Conservation (phyloP, 495 filamentous ascomycete species). For the Penicillium bovifimosum region DNA sequence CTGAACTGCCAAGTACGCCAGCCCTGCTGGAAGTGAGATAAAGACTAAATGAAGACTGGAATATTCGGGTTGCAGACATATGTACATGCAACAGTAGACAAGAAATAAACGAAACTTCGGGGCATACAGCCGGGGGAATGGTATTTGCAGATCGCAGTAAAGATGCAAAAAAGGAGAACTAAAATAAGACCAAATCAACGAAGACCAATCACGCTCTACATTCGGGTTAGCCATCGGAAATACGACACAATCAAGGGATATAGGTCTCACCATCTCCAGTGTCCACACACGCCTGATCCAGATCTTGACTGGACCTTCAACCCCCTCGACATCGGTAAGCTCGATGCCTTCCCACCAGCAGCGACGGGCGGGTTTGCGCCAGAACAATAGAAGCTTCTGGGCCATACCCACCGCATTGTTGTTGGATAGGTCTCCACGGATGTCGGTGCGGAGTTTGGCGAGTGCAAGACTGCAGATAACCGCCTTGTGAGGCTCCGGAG, state of each 20-base stretch:
- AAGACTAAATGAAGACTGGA: constrained; percentile 6
- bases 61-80: not conserved
- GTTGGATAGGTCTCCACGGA: constrained; percentile 69
- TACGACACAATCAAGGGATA: not conserved
- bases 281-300: constrained; percentile 99
- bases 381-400: constrained; percentile 96
- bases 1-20: constrained; percentile 17
- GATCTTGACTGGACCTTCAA: constrained; percentile 89
- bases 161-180: constrained; percentile 19
- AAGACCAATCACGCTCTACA: constrained; percentile 78
- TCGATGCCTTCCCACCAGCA: constrained; percentile 99
- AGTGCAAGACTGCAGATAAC: constrained; percentile 96
- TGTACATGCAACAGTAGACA: constrained; percentile 1
- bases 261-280: constrained; percentile 77
- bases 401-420: constrained; percentile 94
- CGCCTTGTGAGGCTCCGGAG: constrained; percentile 93
- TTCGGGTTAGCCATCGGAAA: constrained; percentile 20
- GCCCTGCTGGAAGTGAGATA: constrained; percentile 8
- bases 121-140: constrained; percentile 17
- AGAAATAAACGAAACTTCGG: constrained; percentile 10
- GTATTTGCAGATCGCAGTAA: constrained; percentile 20
- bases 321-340: constrained; percentile 79
- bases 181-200: constrained; percentile 46
- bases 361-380: constrained; percentile 90
- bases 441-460: constrained; percentile 86